Conservation (phyloP, 805 yeast genomes). For the Pichia cabralensis region DNA sequence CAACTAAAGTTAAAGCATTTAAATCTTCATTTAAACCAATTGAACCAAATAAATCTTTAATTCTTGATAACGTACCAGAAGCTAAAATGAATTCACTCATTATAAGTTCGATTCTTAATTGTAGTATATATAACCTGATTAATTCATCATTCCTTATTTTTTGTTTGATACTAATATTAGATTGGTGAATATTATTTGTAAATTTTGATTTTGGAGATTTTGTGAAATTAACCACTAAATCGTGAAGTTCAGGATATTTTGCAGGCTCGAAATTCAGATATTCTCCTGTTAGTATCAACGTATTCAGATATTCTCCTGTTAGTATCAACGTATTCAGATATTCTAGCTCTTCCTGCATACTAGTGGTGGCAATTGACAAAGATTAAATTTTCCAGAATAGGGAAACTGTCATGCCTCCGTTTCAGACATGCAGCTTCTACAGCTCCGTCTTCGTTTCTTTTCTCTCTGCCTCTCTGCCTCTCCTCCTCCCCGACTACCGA, state of each 20-base stretch:
- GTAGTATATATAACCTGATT: slow-evolving; percentile 7
- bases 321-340: slow-evolving; percentile 5
- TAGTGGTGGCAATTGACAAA: too few species aligned
- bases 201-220: neutral
- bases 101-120: slow-evolving; percentile 8
- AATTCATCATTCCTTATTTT: neutral
- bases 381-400: too few species aligned
- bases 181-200: neutral
- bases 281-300: slow-evolving; percentile 2
- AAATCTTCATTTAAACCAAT: slow-evolving; percentile 6
- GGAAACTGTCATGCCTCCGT: too few species aligned
- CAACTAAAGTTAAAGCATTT: slow-evolving; percentile 2
- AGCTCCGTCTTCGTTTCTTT: too few species aligned
- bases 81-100: slow-evolving; percentile 9
- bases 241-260: slow-evolving; percentile 3
- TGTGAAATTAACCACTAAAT: slow-evolving; percentile 1
- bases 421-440: too few species aligned
- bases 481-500: too few species aligned
- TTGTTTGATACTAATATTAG: neutral
- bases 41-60: slow-evolving; percentile 8
- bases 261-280: neutral
- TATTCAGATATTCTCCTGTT: slow-evolving; percentile 3
- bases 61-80: slow-evolving; percentile 5
- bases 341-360: too few species aligned
- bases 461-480: too few species aligned